These are phyloP conservation scores for Pseudogymnoascus pannorum DNA, from an alignment of 2,329 filamentous ascomycete genomes.

Conservation along the genomic window DNA sequence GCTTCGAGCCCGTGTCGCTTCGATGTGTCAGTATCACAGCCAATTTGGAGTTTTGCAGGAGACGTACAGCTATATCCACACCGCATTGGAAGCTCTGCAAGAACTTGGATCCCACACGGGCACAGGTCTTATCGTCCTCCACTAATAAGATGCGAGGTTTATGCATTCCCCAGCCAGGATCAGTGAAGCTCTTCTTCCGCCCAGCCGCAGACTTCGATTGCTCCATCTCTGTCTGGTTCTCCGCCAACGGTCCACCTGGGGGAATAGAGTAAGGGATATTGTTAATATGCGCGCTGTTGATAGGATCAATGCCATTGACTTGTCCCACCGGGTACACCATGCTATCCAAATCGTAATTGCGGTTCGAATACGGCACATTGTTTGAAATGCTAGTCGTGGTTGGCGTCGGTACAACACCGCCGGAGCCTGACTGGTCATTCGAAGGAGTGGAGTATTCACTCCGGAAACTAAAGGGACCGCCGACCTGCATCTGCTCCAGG, in stretches of 20 bases:
- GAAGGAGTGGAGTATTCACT: constrained; percentile 28
- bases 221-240: constrained; percentile 28
- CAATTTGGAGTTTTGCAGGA: background rate
- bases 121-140: constrained; percentile 68
- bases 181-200: constrained; percentile 30
- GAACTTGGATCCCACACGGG: constrained; percentile 62
- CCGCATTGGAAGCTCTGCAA: constrained; percentile 57
- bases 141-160: constrained; percentile 82
- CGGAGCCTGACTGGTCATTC: constrained; percentile 20
- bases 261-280: constrained; percentile 84
- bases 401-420: constrained; percentile 32
- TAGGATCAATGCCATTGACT: constrained; percentile 87
- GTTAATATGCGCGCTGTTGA: constrained; percentile 88
- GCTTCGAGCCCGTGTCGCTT: constrained; percentile 84
- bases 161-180: constrained; percentile 49
- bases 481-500: constrained; percentile 53
- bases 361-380: constrained; percentile 31
- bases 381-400: constrained; percentile 41
- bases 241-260: constrained; percentile 45
- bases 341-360: constrained; percentile 53
- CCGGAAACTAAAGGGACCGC: constrained; percentile 20
- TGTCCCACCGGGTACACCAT: constrained; percentile 88
- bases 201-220: constrained; percentile 40
- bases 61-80: constrained; percentile 60
- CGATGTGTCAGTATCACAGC: constrained; percentile 20